Conservation (phyloP, 768 basidiomycete genomes). For the Xerocomellus chrysenteron region DNA sequence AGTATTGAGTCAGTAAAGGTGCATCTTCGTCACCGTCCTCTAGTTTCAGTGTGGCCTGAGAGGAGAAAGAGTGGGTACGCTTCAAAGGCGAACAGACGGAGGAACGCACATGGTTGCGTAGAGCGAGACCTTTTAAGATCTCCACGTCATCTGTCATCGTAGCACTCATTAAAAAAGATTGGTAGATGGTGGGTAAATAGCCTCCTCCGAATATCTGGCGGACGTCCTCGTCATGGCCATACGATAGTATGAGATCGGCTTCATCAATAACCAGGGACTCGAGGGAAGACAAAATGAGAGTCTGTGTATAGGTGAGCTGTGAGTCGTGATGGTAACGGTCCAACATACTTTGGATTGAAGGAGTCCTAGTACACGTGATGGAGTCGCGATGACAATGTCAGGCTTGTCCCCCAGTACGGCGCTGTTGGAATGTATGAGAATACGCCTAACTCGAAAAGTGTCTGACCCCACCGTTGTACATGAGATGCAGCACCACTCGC, state of each 20-base stretch:
- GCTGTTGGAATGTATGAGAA: constrained; percentile 32
- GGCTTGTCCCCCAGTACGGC: constrained; percentile 65
- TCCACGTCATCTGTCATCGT: constrained; percentile 98
- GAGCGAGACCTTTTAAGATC: constrained; percentile 79
- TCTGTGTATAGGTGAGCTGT: constrained; percentile 37
- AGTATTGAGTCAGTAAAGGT: constrained; percentile 81
- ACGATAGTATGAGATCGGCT: constrained; percentile 94
- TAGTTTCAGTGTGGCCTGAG: constrained; percentile 77
- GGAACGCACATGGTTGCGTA: constrained; percentile 79
- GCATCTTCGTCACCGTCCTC: constrained; percentile 87
- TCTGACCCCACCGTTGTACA: constrained; percentile 60
- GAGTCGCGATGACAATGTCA: constrained; percentile 79
- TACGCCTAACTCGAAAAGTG: background rate
- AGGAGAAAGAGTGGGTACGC: background rate
- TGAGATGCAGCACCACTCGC: constrained; percentile 69
- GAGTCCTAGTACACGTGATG: constrained; percentile 64
- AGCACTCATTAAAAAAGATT: constrained; percentile 95
- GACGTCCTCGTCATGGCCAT: constrained; percentile 92
- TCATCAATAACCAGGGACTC: constrained; percentile 95
- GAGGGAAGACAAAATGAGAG: constrained; percentile 61
- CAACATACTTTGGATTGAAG: constrained; percentile 64
- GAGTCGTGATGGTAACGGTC: background rate
- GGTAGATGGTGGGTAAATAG: constrained; percentile 78
- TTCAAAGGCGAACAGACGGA: background rate
- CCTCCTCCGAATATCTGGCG: constrained; percentile 66